Base-by-base conservation (phyloP, 2,329 filamentous ascomycete species). In the Talaromyces atroroseus region DNA sequence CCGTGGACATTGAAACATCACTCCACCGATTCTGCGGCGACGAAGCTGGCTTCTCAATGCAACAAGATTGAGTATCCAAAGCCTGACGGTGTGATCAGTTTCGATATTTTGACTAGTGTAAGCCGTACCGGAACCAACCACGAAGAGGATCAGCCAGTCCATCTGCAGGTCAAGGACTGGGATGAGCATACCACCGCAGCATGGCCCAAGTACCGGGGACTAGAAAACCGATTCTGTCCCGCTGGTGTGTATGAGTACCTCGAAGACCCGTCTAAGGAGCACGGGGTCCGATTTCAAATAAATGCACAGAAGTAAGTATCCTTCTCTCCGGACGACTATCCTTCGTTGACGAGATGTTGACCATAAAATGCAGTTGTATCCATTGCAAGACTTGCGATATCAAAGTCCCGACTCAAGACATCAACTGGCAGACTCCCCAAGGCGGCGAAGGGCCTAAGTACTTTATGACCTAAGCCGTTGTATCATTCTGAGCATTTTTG, bases 361-460 rank as follows among this genome's bases (percentile, higher is more conserved):
- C 20, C 20, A n/a, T n/a, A 5, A 14, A 21, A 44, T 44, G 50
- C 67, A 96, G 92, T 76, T 99, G 94, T 72, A 95, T 99, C 62
- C 94, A 99, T 76, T 99, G 94, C 82, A 99, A 99, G 82, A 99
- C 94, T 14, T 99, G 94, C 72, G 94, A 99, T 74, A 99, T 99
- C 78, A 99, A 99, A 78, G 92, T 90, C 16, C 94, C 94, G 7
- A 84, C 87, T 60, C 94, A 99, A 77, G 94, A 97, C 70, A 97
- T 99, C 75, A 96, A 96, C 74, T 96, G 90, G 90, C 84, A 90
- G 65, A 94, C 94, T 32, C 94, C 94, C 6, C 91, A 96, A 71
- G 92, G 94, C 62, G 94, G 92, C 52, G 94, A 86, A 67, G 83
- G 83, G 4, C 83, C 83, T 8, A 86, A 86, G 68, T 87, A 87